Evolutionary conservation across 1,284 basidiomycete species (phyloP), one percentile per base, ranked within the genome.

Genomic region (Porogramme epimiltina): DNA sequence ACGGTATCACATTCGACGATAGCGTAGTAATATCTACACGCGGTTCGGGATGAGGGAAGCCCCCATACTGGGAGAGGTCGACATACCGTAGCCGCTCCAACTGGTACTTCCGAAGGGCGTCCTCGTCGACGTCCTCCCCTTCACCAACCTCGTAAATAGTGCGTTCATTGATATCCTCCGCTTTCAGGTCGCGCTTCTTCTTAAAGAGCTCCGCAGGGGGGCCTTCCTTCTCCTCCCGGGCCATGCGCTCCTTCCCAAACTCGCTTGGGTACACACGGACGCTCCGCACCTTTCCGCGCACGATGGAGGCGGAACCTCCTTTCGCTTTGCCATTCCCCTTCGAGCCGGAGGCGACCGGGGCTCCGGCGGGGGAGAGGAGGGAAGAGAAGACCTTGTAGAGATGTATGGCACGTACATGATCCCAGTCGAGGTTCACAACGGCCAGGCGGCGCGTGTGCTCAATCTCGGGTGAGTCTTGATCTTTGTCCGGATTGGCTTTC

Each of bases 351-450:
- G 71, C 61, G 18, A 64, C 51, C 3, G 72, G 63, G 13, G 78
- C 69, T 4, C 77, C 79, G 13, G 78, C 78, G 52, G 81, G 74
- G 3, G 87, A 86, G 18, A 98, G 79, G 47, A 96, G 82, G 3
- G 95, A 98, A 31, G 92, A 86, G 71, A 94, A 95, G 38, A 99
- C 91, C 70, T 93, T 94, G 82, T 85, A 98, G 22, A 99, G 75
- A 70, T 99, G 95, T 31, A 77, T 77, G 1, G 96, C 93, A 44
- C 91, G 89, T 49, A 99, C 84, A 72, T 98, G 85, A 70, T 99
- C 97, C 97, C 97, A 99, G 73, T 99, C 97, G 54, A 99, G 82
- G 68, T 99, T 98, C 61, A 99, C 96, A 24, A 91, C 84, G 0
- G 96, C 97, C 5, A 98, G 73, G 13, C 96, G 81, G 42, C 76